phyloP scores from a whole-genome alignment of 2,329 filamentous ascomycete species.

The Colletotrichum sp. region DNA sequence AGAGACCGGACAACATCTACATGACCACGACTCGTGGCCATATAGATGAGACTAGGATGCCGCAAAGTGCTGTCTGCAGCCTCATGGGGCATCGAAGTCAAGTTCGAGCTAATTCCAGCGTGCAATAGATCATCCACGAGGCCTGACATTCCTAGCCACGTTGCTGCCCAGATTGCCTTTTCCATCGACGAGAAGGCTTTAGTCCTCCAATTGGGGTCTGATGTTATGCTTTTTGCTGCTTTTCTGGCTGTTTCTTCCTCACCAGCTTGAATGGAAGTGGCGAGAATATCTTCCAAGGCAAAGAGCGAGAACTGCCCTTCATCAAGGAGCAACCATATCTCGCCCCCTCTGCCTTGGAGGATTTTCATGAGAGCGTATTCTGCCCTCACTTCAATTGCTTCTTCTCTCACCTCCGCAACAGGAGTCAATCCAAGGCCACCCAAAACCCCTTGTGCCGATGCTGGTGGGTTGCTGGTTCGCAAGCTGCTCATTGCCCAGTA shows the following conservation, averaged over 20 bases:
- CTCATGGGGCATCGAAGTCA: background rate
- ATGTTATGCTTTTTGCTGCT: rapidly evolving
- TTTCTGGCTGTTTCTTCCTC: background rate
- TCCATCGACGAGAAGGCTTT: background rate
- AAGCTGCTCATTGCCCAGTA: background rate
- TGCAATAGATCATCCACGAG: background rate
- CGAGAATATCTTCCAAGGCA: background rate
- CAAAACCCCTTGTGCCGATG: background rate
- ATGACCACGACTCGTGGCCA: background rate
- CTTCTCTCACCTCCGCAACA: background rate
- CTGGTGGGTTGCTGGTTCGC: background rate
- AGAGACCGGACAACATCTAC: background rate
- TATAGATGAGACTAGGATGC: background rate
- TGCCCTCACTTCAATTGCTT: background rate
- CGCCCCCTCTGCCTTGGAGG: background rate
- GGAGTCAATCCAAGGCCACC: background rate
- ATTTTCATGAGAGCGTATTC: background rate
- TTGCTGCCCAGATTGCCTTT: background rate
- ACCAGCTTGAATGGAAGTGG: background rate
- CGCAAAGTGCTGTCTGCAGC: background rate
- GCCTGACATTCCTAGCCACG: background rate
- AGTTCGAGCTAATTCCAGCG: background rate
- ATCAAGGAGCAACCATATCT: background rate
- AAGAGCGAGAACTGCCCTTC: background rate
- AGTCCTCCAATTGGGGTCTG: rapidly evolving